Evolutionary conservation across 495 filamentous ascomycete genomes (phyloP).

Genomic region (Penicillium goetzii): DNA sequence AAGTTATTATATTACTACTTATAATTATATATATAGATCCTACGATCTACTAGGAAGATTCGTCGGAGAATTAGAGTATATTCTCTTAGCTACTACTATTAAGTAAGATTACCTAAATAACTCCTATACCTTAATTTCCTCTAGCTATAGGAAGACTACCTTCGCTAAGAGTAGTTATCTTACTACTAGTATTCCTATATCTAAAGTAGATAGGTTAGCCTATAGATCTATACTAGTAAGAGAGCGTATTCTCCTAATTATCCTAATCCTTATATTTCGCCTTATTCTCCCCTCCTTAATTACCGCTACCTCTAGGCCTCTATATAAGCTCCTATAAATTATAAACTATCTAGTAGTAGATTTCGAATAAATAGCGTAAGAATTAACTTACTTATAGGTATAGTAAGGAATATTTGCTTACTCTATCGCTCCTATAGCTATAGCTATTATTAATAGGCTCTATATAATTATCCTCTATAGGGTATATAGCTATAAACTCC

Average conservation of each 20-base stretch:
- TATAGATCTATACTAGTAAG: not conserved
- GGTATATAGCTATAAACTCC: not conserved
- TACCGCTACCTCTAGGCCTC: no score
- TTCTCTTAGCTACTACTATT: no score
- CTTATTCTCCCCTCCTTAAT: not conserved
- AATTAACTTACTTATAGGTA: not conserved
- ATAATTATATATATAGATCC: no score
- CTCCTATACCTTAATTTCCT: no score
- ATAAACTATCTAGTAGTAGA: no score
- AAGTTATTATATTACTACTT: not conserved
- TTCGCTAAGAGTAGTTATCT: not conserved
- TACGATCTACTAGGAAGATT: no score
- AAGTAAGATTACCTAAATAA: no score
- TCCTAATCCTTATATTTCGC: not conserved
- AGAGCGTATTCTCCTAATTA: not conserved
- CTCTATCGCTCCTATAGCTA: not conserved
- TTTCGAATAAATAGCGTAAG: not conserved
- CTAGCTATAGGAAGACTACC: no score
- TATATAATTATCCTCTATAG: no score
- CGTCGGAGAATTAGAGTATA: no score
- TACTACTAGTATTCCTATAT: not conserved
- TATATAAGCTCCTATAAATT: no score
- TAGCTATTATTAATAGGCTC: not conserved
- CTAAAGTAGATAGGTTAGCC: no score
- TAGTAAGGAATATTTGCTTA: not conserved